Base-by-base conservation (phyloP, 805 yeast genomes). In the Middelhovenomyces tepae region DNA sequence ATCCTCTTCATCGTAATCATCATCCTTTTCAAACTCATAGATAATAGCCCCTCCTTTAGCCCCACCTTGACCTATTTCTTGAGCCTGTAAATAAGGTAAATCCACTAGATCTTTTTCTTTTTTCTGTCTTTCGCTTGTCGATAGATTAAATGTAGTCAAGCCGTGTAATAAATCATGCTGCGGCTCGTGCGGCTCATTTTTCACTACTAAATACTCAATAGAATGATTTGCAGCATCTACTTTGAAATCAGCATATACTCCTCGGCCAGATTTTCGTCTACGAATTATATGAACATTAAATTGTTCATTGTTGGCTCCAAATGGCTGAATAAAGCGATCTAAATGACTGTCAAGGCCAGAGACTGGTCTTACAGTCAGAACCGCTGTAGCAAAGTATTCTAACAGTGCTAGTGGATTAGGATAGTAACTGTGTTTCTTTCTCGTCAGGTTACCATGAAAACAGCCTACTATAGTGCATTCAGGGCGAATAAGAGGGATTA, bases 1-100 rank as follows among this genome's bases (percentile, higher is more conserved):
- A 57, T 89, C 98, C 47, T 91, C 97, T 54, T 89, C 98, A 51
- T 89, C 98, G 51, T 87, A 89, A 56, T 89, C 98, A 54, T 89
- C 98, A 55, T 89, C 97, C 51, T 87, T 84, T 49, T 91, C 97
- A 53, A 77, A 91, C 51, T 91, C 91, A 51, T 89, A 89, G 3
- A 89, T 94, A 45, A 91, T 87, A 1, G 98, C 96, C 13, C 97
- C 95, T 34, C 94, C 95, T 31, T 72, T 61, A 21, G 74, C 71
- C 14, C 79, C 82, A 19, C 67, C 56, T 11, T 64, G 61, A 21
- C 59, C 63, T 8, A 53, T 42, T 37, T 71, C 65, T 50, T 89
- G 97, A 0, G 97, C 97, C 43, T 80, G 82, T 63, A 89, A 61
- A 54, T 66, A 89, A n/a, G 98, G 98, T 38, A 89, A 63, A 30